phyloP scores from a whole-genome alignment of 164 flowering plant species.

The Vitis vinifera region DNA sequence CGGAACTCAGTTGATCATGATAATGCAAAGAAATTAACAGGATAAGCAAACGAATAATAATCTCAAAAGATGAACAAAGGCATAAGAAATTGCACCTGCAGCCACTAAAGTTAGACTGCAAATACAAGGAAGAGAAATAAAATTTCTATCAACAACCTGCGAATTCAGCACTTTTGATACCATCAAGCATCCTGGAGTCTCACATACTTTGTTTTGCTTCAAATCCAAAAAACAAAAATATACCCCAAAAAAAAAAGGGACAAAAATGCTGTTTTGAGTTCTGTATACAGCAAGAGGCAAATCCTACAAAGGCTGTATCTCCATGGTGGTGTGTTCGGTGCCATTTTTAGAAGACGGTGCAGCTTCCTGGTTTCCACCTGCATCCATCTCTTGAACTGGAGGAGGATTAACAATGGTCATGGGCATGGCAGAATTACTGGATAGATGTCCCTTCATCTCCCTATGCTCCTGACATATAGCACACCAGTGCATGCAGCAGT shows the following conservation, averaged over 20 bases:
- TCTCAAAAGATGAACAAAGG: too few species aligned
- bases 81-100: too few species aligned
- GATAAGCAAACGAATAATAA: too few species aligned
- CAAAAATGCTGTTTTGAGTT: background rate
- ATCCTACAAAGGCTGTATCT: conserved; percentile 51
- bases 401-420: conserved; percentile 92
- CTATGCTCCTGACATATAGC: conserved; percentile 97
- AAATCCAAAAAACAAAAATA: background rate
- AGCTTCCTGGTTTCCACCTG: conserved; percentile 30
- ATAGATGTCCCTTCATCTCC: conserved; percentile 84
- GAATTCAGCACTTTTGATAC: background rate
- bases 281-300: background rate
- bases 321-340: conserved; percentile 31
- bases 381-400: conserved; percentile 82
- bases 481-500: conserved; percentile 95
- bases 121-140: background rate
- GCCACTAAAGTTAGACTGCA: background rate
- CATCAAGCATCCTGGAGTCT: background rate
- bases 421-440: conserved; percentile 58
- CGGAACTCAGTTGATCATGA: too few species aligned
- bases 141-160: conserved; percentile 2
- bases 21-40: too few species aligned
- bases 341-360: conserved; percentile 29
- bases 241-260: background rate
- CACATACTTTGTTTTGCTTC: background rate